Conservation (phyloP, 2,329 filamentous ascomycete genomes). For the Parastagonospora nodorum region DNA sequence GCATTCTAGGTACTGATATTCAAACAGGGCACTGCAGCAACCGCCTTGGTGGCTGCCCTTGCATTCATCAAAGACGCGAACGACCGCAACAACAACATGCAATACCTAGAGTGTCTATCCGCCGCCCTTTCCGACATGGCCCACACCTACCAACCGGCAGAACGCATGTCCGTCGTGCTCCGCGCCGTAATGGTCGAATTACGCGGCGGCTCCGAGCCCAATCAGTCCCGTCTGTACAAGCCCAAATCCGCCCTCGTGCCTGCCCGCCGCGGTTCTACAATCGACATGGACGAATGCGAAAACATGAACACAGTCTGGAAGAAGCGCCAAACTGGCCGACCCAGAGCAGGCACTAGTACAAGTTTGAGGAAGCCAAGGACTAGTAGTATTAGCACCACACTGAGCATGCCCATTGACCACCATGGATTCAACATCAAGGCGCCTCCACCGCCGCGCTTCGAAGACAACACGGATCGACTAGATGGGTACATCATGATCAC, state of each 20-base stretch:
- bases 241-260: constrained; percentile 33
- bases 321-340: constrained; percentile 33
- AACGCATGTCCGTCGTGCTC: constrained; percentile 59
- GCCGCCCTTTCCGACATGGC: constrained; percentile 60
- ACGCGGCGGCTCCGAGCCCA: constrained; percentile 24
- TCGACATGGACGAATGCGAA: constrained; percentile 23
- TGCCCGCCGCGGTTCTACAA: constrained; percentile 33
- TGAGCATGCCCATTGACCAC: constrained; percentile 4
- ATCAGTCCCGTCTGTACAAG: constrained; percentile 31
- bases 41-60: constrained; percentile 58
- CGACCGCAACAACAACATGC: constrained; percentile 50
- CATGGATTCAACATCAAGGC: constrained; percentile 28
- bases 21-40: constrained; percentile 56
- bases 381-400: constrained; percentile 24
- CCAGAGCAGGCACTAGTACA: constrained; percentile 20
- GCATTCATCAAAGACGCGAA: constrained; percentile 46
- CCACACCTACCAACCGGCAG: constrained; percentile 58
- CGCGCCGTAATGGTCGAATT: constrained; percentile 60
- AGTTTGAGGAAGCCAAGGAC: constrained; percentile 13
- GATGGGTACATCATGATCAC: constrained; percentile 40
- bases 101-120: constrained; percentile 60
- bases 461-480: constrained; percentile 9
- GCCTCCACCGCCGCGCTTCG: constrained; percentile 15
- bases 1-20: constrained; percentile 5
- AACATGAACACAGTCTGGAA: constrained; percentile 17